A percentile compares a stretch with the other conserved stretches of the same genome.
Conservation (phyloP, 2,329 filamentous ascomycete species). For the Sclerotinia trifoliorum region DNA sequence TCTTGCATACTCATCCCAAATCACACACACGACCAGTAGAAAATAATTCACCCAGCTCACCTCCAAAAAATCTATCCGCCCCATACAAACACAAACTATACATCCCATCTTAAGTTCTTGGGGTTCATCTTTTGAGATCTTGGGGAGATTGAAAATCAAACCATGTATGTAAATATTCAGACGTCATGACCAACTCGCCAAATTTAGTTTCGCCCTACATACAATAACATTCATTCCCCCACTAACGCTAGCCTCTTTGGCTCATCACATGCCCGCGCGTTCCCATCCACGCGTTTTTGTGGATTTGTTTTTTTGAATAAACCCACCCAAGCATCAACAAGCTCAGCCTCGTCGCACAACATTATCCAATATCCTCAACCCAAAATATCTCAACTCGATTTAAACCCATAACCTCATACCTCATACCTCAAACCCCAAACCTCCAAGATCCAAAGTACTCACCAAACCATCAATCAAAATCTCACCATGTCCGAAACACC, state of each 20-base stretch:
- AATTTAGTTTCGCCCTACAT: background rate
- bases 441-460: too few relatives aligned
- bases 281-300: background rate
- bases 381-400: background rate
- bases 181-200: background rate
- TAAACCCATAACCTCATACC: too few relatives aligned
- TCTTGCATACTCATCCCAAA: background rate
- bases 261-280: background rate
- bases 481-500: constrained; percentile 30
- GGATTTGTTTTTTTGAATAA: background rate
- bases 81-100: background rate
- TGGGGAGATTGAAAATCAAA: too few relatives aligned
- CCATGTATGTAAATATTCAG: too few relatives aligned
- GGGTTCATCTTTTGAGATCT: too few relatives aligned
- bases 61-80: too few relatives aligned
- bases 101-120: background rate
- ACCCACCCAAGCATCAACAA: background rate
- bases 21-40: background rate
- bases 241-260: background rate
- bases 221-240: background rate
- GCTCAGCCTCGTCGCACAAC: constrained; percentile 6
- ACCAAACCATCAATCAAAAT: background rate
- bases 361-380: background rate
- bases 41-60: background rate
- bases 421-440: background rate